Percentiles rank a stretch among this genome's conserved stretches.
Evolutionary conservation across 2,329 filamentous ascomycete species (phyloP).

Genomic region (Clonostachys rhizophaga): DNA sequence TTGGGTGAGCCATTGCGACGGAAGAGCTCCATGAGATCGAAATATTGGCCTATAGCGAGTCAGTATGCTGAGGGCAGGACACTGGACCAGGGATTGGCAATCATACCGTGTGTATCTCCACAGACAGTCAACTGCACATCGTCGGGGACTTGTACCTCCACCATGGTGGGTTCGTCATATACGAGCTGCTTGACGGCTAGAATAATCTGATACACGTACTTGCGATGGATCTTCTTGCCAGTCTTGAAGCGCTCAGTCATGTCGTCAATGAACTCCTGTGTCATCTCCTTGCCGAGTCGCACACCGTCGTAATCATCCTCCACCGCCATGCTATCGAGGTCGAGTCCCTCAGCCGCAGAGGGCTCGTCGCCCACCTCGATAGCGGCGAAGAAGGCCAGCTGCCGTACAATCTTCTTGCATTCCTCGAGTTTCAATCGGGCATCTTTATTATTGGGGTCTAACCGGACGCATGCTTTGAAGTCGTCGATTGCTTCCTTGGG

Average conservation of each 20-base stretch:
- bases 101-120: conserved; percentile 88
- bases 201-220: conserved; percentile 97
- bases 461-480: conserved; percentile 85
- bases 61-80: not conserved
- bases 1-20: conserved; percentile 79
- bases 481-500: conserved; percentile 86
- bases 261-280: conserved; percentile 92
- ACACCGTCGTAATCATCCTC: conserved; percentile 84
- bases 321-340: conserved; percentile 79
- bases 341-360: conserved; percentile 85
- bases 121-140: conserved; percentile 86
- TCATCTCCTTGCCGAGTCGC: conserved; percentile 77
- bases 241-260: conserved; percentile 96
- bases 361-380: conserved; percentile 92
- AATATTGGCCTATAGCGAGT: conserved; percentile 75
- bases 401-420: conserved; percentile 91
- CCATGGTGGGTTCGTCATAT: conserved; percentile 93
- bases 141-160: conserved; percentile 78
- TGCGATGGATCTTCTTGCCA: conserved; percentile 91
- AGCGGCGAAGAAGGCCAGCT: conserved; percentile 87
- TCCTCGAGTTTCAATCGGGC: conserved; percentile 87
- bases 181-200: conserved; percentile 85
- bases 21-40: conserved; percentile 96
- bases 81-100: not conserved
- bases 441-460: conserved; percentile 84